Conservation (phyloP, 768 basidiomycete species). For the Termitomyces heimii region DNA sequence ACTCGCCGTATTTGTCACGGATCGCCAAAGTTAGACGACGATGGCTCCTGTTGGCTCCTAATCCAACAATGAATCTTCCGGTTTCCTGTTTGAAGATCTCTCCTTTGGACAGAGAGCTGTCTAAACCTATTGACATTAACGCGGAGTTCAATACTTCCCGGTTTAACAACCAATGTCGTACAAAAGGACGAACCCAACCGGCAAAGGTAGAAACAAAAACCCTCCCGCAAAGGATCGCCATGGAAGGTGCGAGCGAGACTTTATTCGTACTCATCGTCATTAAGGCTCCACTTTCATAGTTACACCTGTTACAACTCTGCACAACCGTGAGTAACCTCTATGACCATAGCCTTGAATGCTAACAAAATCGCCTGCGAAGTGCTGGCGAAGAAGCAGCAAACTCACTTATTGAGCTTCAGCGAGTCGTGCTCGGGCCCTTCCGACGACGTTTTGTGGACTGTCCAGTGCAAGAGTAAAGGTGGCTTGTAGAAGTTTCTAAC, state of each 20-base stretch:
- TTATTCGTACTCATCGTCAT: neutral
- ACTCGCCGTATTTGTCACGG: constrained; percentile 4
- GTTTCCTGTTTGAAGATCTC: constrained; percentile 11
- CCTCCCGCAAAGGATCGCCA: neutral
- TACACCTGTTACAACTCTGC: constrained; percentile 23
- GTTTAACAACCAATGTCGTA: constrained; percentile 7
- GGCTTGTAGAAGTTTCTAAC: neutral
- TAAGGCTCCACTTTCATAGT: neutral
- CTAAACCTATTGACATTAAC: constrained; percentile 1
- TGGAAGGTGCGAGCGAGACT: constrained; percentile 14
- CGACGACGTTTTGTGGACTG: constrained; percentile 41
- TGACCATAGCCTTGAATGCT: neutral
- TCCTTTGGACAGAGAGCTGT: neutral
- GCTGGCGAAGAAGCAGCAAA: constrained; percentile 18
- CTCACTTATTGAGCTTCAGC: constrained; percentile 32
- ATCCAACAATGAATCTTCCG: neutral
- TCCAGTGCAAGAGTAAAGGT: constrained; percentile 50
- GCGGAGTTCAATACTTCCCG: constrained; percentile 7
- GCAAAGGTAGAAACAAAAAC: neutral
- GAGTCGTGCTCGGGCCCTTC: constrained; percentile 35
- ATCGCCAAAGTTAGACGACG: constrained; percentile 6
- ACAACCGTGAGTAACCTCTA: constrained; percentile 39
- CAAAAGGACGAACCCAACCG: constrained; percentile 12
- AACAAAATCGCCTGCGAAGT: constrained; percentile 16
- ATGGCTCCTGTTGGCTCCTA: constrained; percentile 4